Evolutionary conservation across 2,329 filamentous ascomycete genomes (phyloP).

Genomic region (Thelonectria olida): DNA sequence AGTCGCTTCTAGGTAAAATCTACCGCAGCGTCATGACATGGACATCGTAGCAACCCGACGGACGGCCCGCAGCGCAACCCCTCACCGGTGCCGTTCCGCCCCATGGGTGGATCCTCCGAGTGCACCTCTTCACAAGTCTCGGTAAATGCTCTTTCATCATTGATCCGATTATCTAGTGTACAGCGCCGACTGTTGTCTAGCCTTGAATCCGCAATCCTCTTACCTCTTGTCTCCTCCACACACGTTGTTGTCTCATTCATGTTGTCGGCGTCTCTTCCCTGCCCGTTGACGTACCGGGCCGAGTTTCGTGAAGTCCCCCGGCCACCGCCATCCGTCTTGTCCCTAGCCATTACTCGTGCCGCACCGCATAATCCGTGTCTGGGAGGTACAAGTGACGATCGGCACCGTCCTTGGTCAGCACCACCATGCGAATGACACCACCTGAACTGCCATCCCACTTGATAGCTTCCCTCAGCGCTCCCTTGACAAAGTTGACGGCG

Average conservation of each 20-base stretch:
- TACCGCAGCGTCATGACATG: slow-evolving; percentile 2
- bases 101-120: slow-evolving; percentile 15
- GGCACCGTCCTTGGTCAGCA: slow-evolving; percentile 88
- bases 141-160: slow-evolving; percentile 34
- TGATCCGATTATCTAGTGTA: slow-evolving; percentile 43
- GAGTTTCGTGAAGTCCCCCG: slow-evolving; percentile 24
- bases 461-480: slow-evolving; percentile 90
- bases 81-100: slow-evolving; percentile 18
- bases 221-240: slow-evolving; percentile 21
- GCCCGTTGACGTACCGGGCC: slow-evolving; percentile 25
- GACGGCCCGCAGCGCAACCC: slow-evolving; percentile 13
- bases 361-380: slow-evolving; percentile 84
- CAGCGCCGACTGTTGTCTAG: slow-evolving; percentile 38
- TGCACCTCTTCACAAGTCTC: slow-evolving; percentile 20
- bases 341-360: slow-evolving; percentile 63
- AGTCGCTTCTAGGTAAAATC: slow-evolving; percentile 11
- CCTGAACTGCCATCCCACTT: slow-evolving; percentile 99
- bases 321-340: slow-evolving; percentile 17
- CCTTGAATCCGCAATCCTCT: slow-evolving; percentile 15
- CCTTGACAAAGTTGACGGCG: slow-evolving; percentile 92
- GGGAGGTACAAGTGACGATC: slow-evolving; percentile 95
- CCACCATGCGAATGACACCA: slow-evolving; percentile 97
- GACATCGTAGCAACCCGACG: slow-evolving; percentile 3
- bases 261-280: slow-evolving; percentile 13
- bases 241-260: slow-evolving; percentile 14